Percentiles rank a stretch among this genome's conserved stretches.
phyloP scores from a whole-genome alignment of 2,329 filamentous ascomycete species.

The Onygena corvina region DNA sequence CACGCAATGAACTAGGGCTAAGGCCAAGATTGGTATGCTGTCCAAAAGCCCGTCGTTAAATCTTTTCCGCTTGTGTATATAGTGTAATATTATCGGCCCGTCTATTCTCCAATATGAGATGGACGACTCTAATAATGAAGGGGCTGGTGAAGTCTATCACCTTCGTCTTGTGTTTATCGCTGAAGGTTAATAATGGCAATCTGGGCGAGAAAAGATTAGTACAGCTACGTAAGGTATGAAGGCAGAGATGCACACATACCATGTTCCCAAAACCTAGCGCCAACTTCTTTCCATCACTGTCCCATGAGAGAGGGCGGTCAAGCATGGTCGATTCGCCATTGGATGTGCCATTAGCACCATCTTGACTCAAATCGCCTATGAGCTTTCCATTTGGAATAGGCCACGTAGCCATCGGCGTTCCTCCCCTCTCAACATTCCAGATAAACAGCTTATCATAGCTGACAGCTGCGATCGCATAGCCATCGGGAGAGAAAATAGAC shows the following conservation, averaged over 20 bases:
- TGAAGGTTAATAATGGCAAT: conserved; percentile 32
- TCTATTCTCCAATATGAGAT: neutral
- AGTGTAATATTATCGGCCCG: neutral
- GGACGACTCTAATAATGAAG: neutral
- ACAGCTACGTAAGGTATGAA: neutral
- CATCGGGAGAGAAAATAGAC: conserved; percentile 37
- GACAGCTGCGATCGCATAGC: conserved; percentile 35
- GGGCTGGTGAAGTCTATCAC: neutral
- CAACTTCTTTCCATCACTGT: conserved; percentile 42
- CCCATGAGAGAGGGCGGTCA: conserved; percentile 40
- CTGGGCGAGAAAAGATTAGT: conserved; percentile 16
- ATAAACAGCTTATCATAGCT: conserved; percentile 35
- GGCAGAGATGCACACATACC: conserved; percentile 27
- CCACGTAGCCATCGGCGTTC: conserved; percentile 34
- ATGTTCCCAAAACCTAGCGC: conserved; percentile 40
- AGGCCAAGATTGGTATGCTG: conserved; percentile 35
- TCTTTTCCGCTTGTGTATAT: neutral
- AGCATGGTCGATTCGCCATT: conserved; percentile 26
- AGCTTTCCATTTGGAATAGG: conserved; percentile 21
- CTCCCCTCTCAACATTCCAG: conserved; percentile 37
- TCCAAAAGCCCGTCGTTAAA: neutral
- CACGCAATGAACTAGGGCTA: conserved; percentile 45
- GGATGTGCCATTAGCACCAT: conserved; percentile 23
- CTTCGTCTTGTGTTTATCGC: conserved; percentile 21
- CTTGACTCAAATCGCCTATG: conserved; percentile 23